Base-by-base conservation (phyloP, 768 basidiomycete species). In the Trichaptum fuscoviolaceum region DNA sequence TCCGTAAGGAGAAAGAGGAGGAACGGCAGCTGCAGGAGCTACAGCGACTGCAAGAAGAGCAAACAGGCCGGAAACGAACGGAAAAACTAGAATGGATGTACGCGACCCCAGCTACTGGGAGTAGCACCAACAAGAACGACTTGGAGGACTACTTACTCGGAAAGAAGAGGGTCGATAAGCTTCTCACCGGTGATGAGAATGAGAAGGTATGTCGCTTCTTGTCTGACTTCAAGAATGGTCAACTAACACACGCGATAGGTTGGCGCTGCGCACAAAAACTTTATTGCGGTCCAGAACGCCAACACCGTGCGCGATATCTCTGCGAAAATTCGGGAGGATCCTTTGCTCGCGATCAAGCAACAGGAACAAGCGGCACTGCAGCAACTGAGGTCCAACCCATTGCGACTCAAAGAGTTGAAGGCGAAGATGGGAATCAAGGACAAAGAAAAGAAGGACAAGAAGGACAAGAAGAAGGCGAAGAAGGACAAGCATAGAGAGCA, bases 11-110 rank as follows among this genome's bases (percentile, higher is more conserved):
- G 78, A 92, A 93, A 72, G 96, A 97, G 73, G 97, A 99, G 74
- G 97, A 99, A 75, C 85, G 97, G 7, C 96, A 98, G 74, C 78
- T 99, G 1, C 95, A 96, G 70, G 97, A 99, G 71, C 86, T 99
- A 8, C 97, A 99, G 75, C 86, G 96, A 63, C 78, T 99, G 66
- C 96, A 99, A 76, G 95, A 96, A 75, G 92, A 93, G 70, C 88
- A 96, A 70, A 98, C 96, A 10, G 96, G 96, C 35, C 95, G 91
- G 82, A 97, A 96, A 78, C 82, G 93, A 69, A 87, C 90, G 63
- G 96, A 98, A 78, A 95, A 95, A 75, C 76, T 99, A 62, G 97
- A 99, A 75, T 99, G 97, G 97, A 96, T 99, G 94, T 99, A 99
- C 79, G 82, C 96, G n/a, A 97, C 96, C 1, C 97, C 97, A 4